Base-by-base conservation (phyloP, 805 yeast species). In the Isabelozyma pseudorhagii region DNA sequence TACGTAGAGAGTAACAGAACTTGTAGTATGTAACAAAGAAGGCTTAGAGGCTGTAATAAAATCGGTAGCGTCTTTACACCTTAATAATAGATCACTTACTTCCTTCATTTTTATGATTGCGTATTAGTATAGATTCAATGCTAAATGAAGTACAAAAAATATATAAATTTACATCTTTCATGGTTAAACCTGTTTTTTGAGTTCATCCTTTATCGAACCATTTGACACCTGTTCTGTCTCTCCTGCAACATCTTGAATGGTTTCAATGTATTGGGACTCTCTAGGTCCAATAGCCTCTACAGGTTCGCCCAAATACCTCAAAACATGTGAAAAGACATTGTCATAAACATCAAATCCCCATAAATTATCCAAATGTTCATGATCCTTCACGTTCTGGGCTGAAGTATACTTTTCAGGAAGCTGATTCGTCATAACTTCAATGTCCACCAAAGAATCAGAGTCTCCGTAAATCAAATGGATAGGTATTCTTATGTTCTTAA, bases 281-380 rank as follows among this genome's bases (percentile, higher is more conserved):
- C n/a, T 31, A 13, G 36, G 10, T 10, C n/a, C 10, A 31, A 8
- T 13, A 31, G 10, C 36, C 10, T 31, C 36, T 8, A 38, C 40
- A 21, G 9, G 5, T 28, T 60, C 56, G 3, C 58, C 60, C n/a
- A 60, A 54, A 40, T 54, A 57, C 14, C 48, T 38, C 21, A 66
- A 51, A 3, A 74, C 77, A 46, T 62, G 61, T 34, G 59, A 63
- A 52, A 74, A 72, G 18, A 74, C 77, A 25, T 46, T 46, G 4
- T 59, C 59, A 14, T 58, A 53, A 3, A 87, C 89, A 47, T 84
- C 82, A 8, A 77, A 67, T 8, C 96, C 96, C 98, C 98, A 92
- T 13, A 92, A 68, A 49, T 93, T 81, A 62, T 93, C 98, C 61
- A 92, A 72, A 67, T 92, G 98, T 67, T 92, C 98, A 65, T 91